Evolutionary conservation across 2,329 filamentous ascomycete species (phyloP).

Genomic region (Onygenales sp.): DNA sequence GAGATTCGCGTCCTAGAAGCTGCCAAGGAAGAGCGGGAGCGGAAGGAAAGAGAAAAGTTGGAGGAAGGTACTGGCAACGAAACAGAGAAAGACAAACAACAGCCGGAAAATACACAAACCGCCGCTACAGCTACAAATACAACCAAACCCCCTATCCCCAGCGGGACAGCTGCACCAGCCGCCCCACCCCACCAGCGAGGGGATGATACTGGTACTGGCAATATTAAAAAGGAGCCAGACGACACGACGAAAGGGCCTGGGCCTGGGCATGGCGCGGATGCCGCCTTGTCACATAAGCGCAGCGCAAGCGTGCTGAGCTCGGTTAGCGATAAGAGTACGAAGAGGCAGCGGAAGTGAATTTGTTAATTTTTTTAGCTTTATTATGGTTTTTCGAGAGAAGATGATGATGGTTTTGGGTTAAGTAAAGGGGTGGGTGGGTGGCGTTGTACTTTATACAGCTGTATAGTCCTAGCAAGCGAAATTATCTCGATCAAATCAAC

Average conservation of each 20-base stretch:
- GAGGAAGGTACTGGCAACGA: slow-evolving; percentile 19
- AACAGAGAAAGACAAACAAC: neutral
- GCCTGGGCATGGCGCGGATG: slow-evolving; percentile 3
- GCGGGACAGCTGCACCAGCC: too few species aligned
- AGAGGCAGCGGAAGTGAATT: slow-evolving; percentile 36
- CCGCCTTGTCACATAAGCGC: slow-evolving; percentile 51
- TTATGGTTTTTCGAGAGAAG: neutral
- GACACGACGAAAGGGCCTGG: neutral
- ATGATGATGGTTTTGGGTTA: neutral
- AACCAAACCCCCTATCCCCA: too few species aligned
- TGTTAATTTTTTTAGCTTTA: neutral
- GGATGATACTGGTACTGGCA: too few species aligned
- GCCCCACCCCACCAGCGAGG: too few species aligned
- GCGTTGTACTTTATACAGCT: too few species aligned
- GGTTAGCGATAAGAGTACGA: slow-evolving; percentile 51
- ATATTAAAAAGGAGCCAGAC: neutral
- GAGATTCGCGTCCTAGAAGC: slow-evolving; percentile 40
- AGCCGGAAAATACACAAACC: too few species aligned
- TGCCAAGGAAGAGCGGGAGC: slow-evolving; percentile 30
- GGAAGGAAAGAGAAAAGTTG: slow-evolving; percentile 21
- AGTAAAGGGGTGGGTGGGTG: neutral
- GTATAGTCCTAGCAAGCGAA: too few species aligned
- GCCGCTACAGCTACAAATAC: too few species aligned
- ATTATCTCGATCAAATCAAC: too few species aligned
- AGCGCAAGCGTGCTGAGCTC: slow-evolving; percentile 73